Percentiles rank a stretch among this genome's conserved stretches.
Evolutionary conservation across 306 rosid species (phyloP).

Genomic region (Ceratonia siliqua): DNA sequence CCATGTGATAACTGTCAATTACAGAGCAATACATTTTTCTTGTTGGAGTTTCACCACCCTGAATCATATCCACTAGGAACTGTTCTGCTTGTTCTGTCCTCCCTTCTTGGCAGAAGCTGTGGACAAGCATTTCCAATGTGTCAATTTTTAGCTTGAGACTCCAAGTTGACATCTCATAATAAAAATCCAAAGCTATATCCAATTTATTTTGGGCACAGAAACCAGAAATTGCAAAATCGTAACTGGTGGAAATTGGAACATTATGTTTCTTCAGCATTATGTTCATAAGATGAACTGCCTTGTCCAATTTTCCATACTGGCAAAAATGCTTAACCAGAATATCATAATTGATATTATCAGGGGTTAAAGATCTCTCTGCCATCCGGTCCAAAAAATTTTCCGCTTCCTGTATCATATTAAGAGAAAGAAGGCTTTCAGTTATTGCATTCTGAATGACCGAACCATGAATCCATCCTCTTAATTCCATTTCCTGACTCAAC

Average conservation of each 20-base stretch:
- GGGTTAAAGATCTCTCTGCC: conserved; percentile 59
- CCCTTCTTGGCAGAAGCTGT: conserved; percentile 55
- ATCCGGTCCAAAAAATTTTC: conserved; percentile 65
- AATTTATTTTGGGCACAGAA: conserved; percentile 52
- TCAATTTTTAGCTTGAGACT: conserved; percentile 55
- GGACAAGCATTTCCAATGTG: conserved; percentile 55
- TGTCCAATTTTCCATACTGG: conserved; percentile 53
- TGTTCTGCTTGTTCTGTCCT: conserved; percentile 69
- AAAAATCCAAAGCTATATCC: conserved; percentile 63
- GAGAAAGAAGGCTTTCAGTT: conserved; percentile 59
- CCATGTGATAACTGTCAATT: conserved; percentile 51
- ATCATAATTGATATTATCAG: conserved; percentile 64
- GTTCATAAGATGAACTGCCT: conserved; percentile 69
- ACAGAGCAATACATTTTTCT: conserved; percentile 61
- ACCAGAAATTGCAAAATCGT: conserved; percentile 61
- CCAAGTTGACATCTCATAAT: conserved; percentile 66
- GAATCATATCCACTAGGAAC: conserved; percentile 50
- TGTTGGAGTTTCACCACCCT: conserved; percentile 63
- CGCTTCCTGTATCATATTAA: conserved; percentile 65
- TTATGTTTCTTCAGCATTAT: conserved; percentile 69
- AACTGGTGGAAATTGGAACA: conserved; percentile 64
- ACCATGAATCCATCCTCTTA: conserved; percentile 69
- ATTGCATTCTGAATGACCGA: conserved; percentile 64
- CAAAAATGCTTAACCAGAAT: conserved; percentile 68
- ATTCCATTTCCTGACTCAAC: conserved; percentile 69